Evolutionary conservation across 805 yeast genomes (phyloP).

Genomic region (Candida sonorensis): DNA sequence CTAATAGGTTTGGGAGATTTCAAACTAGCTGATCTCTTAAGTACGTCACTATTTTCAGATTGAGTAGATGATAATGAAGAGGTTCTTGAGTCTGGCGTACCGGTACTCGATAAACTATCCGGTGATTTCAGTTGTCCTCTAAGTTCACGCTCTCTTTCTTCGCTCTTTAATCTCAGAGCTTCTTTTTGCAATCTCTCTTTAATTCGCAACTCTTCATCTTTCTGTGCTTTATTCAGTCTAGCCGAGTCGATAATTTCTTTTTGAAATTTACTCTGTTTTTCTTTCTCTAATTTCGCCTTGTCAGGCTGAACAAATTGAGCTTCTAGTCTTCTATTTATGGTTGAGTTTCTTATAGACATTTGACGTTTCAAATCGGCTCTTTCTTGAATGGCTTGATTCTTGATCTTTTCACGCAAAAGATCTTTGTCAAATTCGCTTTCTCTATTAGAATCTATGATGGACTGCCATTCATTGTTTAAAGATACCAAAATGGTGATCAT

Average conservation of each 20-base stretch:
- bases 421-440: constrained; percentile 36
- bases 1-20: constrained; percentile 3
- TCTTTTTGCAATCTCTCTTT: constrained; percentile 9
- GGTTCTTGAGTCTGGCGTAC: constrained; percentile 10
- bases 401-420: constrained; percentile 19
- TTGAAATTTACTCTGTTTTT: constrained; percentile 19
- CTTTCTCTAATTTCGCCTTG: constrained; percentile 19
- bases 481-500: constrained; percentile 29
- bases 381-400: constrained; percentile 15
- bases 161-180: constrained; percentile 10
- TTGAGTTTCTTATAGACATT: constrained; percentile 5
- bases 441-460: constrained; percentile 23
- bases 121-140: constrained; percentile 13
- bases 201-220: constrained; percentile 16
- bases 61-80: constrained; percentile 6
- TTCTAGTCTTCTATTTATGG: constrained; percentile 12
- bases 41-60: neutral
- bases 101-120: constrained; percentile 1
- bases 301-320: constrained; percentile 20
- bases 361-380: constrained; percentile 12
- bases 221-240: constrained; percentile 17
- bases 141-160: constrained; percentile 16
- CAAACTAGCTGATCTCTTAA: constrained; percentile 6
- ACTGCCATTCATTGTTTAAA: constrained; percentile 34
- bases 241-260: constrained; percentile 18